Percentiles rank a stretch among this genome's conserved stretches.
Evolutionary conservation across 345 rosid species (phyloP).

Genomic region (Melaleuca quinquenervia): DNA sequence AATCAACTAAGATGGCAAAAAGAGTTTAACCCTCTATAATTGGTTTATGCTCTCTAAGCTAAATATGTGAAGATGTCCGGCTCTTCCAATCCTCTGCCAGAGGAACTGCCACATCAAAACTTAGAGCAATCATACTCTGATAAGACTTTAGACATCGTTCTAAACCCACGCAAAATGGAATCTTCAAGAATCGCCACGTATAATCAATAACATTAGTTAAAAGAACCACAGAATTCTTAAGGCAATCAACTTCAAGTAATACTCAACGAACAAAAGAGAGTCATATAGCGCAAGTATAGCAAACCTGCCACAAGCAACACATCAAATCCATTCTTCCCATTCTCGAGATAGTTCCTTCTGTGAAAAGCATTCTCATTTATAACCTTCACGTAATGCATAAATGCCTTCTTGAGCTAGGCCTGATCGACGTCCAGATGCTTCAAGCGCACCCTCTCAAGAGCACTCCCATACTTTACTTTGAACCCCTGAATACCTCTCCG

Average conservation of each 20-base stretch:
- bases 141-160: not conserved
- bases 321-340: conserved; percentile 67
- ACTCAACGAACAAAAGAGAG: not conserved
- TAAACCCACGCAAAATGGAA: not conserved
- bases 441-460: conserved; percentile 13
- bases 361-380: conserved; percentile 46
- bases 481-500: conserved; percentile 37
- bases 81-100: not conserved
- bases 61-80: not conserved
- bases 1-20: not conserved
- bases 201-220: not conserved
- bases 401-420: conserved; percentile 49
- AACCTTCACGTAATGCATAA: conserved; percentile 54
- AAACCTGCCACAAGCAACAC: conserved; percentile 87
- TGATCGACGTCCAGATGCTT: conserved; percentile 52
- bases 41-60: not conserved
- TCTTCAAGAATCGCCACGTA: not conserved
- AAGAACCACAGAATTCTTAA: not conserved
- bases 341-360: conserved; percentile 68
- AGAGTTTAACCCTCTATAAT: not conserved
- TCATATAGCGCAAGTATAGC: conserved; percentile 16
- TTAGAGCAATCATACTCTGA: not conserved
- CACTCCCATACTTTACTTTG: conserved; percentile 53
- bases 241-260: conserved; percentile 3
- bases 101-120: not conserved